Conservation (phyloP, 257 asterid species). For the Osmanthus fragrans region DNA sequence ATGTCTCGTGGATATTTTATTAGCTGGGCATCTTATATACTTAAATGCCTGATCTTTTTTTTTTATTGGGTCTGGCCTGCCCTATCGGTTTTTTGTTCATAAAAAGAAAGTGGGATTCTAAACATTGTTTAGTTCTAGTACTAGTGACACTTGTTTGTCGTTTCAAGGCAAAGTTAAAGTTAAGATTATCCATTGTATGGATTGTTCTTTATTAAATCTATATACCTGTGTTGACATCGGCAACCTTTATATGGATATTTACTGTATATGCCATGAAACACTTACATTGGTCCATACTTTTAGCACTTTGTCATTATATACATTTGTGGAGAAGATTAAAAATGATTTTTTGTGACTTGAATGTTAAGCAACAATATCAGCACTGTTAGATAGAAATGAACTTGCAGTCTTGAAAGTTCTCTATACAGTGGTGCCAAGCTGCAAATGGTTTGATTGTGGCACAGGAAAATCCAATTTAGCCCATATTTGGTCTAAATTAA, state of each 20-base stretch:
- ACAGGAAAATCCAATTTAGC: background rate
- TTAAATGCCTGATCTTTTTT: background rate
- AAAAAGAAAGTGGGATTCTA: slow-evolving; percentile 12
- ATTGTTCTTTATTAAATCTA: background rate
- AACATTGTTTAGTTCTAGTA: background rate
- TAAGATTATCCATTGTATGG: background rate
- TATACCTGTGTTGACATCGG: too few species aligned
- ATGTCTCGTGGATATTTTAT: background rate
- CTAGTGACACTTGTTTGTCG: background rate
- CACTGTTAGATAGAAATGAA: slow-evolving; percentile 4
- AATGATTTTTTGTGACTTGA: background rate
- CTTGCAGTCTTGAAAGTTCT: slow-evolving; percentile 11
- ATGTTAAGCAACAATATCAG: background rate
- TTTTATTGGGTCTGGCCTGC: background rate
- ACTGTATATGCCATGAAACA: background rate
- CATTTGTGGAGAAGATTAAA: background rate
- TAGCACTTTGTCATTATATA: background rate
- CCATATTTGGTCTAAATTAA: too few species aligned
- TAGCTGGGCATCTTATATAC: background rate
- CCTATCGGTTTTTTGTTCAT: background rate
- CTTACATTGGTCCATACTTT: background rate
- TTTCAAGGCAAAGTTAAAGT: background rate
- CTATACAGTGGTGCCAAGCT: background rate
- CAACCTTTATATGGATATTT: background rate
- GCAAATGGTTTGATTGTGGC: slow-evolving; percentile 4